Base-by-base conservation (phyloP, 441 rosid genomes). In the Adansonia madagascariensis region DNA sequence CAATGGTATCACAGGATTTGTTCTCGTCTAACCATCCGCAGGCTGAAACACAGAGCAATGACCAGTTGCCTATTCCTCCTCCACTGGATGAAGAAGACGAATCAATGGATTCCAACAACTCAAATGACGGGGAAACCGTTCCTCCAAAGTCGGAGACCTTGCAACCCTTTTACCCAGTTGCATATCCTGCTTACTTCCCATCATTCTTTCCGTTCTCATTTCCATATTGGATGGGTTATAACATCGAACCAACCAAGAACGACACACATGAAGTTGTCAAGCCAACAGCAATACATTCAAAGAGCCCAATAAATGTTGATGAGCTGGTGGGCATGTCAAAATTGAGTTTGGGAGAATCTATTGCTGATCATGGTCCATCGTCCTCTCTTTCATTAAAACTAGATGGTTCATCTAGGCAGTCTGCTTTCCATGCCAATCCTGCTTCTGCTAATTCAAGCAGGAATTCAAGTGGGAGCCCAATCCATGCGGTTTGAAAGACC, bases 41-140 rank as follows among this genome's bases (percentile, higher is more conserved):
- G 22, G 77, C 75, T 55, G 94, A 89, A 78, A 63, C 85, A 11
- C 86, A 80, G 78, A 86, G 82, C 84, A 86, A 79, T 43, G 84
- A 81, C 71, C 75, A 78, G 31, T 76, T 85, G 79, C 89, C 85
- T 47, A 81, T 81, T 65, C 88, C 86, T 64, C 89, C 86, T 76
- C 80, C 90, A 24, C 61, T 91, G 84, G 94, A 91, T 17, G 96
- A 91, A 82, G 96, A 90, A 86, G 87, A 90, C 52, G 95, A 92
- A 80, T 93, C 99, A 22, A 95, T 95, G 99, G 96, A 95, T 81
- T 95, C 98, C 17, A 86, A 91, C 77, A 90, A 90, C 88, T 91
- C 96, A 14, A 91, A 91, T 6, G 88, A 82, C 0, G 90, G 86
- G 63, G 98, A 93, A 56, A 77, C 89, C 39, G 74, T 74, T 7